Conservation (phyloP, 345 rosid genomes). For the Eucalyptus sideroxylon region DNA sequence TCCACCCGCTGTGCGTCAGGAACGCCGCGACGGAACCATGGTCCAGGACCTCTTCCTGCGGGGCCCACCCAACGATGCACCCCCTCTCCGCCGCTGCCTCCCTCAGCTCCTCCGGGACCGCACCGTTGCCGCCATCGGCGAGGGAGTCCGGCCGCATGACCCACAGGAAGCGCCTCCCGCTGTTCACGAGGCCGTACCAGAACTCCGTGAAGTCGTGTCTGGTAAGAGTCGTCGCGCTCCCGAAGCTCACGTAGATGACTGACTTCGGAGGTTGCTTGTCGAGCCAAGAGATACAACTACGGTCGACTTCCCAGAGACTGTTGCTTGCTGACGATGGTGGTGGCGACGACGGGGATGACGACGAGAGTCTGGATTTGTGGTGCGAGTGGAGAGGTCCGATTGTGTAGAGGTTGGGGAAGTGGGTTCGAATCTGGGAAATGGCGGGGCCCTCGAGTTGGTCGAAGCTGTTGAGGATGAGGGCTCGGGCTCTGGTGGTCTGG, state of each 20-base stretch:
- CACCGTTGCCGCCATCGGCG: not conserved
- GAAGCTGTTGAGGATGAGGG: conserved; percentile 55
- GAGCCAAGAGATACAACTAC: conserved; percentile 28
- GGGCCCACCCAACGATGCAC: conserved; percentile 15
- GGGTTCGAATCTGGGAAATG: conserved; percentile 21
- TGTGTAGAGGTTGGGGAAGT: conserved; percentile 22
- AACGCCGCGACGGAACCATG: conserved; percentile 53
- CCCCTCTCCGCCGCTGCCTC: not conserved
- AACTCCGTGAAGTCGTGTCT: conserved; percentile 22
- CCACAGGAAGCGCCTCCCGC: conserved; percentile 31
- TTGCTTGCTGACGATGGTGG: not conserved
- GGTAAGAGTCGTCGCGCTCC: conserved; percentile 6
- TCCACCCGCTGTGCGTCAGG: conserved; percentile 69
- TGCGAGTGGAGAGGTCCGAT: conserved; percentile 48
- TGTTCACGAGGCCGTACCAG: conserved; percentile 25
- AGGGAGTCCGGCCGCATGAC: conserved; percentile 11
- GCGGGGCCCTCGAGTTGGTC: conserved; percentile 49
- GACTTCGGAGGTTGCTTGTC: conserved; percentile 18
- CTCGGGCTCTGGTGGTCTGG: conserved; percentile 13
- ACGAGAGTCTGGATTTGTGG: conserved; percentile 6
- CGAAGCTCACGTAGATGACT: conserved; percentile 36
- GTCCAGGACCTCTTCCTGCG: conserved; percentile 31
- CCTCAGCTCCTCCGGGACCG: conserved; percentile 3
- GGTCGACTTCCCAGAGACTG: conserved; percentile 22
- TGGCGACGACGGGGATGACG: not conserved